phyloP scores from a whole-genome alignment of 1,284 basidiomycete species.

The Fomes fomentarius region DNA sequence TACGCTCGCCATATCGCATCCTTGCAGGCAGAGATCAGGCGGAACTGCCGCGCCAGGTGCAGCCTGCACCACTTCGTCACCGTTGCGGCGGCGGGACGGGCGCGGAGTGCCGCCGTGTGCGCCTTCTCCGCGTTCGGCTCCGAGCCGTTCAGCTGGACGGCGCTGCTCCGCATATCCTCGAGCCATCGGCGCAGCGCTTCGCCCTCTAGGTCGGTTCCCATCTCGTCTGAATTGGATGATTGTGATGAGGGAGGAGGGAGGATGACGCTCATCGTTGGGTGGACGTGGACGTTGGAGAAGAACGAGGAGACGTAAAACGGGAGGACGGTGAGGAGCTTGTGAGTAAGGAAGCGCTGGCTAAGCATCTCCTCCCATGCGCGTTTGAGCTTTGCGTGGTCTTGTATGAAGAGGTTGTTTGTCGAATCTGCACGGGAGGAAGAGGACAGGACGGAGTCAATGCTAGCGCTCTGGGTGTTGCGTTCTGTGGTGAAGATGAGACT shows the following conservation, averaged over 20 bases:
- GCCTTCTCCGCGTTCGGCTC: constrained; percentile 1
- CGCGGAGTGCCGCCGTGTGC: constrained; percentile 9
- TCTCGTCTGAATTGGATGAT: neutral
- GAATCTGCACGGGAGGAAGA: constrained; percentile 14
- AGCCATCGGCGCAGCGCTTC: constrained; percentile 13
- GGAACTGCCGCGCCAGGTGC: constrained; percentile 63
- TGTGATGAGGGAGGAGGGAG: constrained; percentile 53
- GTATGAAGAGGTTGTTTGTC: constrained; percentile 40
- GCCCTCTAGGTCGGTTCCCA: constrained; percentile 3
- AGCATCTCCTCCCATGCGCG: constrained; percentile 74
- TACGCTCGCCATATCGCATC: constrained; percentile 72
- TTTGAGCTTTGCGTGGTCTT: constrained; percentile 65
- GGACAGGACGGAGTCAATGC: constrained; percentile 14
- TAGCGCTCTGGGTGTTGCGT: constrained; percentile 9
- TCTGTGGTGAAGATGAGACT: constrained; percentile 17
- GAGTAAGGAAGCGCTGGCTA: constrained; percentile 55
- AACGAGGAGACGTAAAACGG: constrained; percentile 68
- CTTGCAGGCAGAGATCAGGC: constrained; percentile 61
- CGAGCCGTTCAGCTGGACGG: constrained; percentile 11
- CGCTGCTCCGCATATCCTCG: constrained; percentile 18
- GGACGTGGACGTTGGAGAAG: constrained; percentile 56
- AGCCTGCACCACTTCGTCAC: constrained; percentile 54
- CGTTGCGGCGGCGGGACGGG: constrained; percentile 14
- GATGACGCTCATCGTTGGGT: constrained; percentile 54
- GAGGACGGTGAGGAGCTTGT: constrained; percentile 59